Evolutionary conservation across 169 alveolate genomes (phyloP), one percentile per base, ranked within the genome.

Genomic region (Eimeria sp.): DNA sequence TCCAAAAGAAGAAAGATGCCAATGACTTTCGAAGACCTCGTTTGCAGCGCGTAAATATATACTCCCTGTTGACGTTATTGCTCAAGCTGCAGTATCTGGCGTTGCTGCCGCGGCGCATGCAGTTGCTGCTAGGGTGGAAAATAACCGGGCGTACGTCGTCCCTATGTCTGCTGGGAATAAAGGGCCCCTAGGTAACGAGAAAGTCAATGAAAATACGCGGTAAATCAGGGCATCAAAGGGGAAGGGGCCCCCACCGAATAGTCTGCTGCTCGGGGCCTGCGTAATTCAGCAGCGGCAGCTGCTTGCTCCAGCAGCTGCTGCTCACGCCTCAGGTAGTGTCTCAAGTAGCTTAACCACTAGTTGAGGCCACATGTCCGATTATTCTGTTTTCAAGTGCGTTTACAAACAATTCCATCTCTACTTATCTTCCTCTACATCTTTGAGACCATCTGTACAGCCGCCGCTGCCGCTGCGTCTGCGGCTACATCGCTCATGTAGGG

Each of bases 231-330:
- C 90, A 49, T 54, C 67, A 51, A 51, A 25, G 72, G 54, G 90
- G 90, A 49, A 82, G 90, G 90, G 90, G 90, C 90, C 90, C 90
- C 90, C 90, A 54, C 67, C 57, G 90, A 82, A 30, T 49, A 45
- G 70, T 76, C 87, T 54, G 90, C 90, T 54, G 90, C 90, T 51
- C 72, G 90, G 90, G 90, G 90, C 90, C 90, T 82, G 73, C 72
- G 72, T n/a, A 49, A 51, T 82, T 49, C 90, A 54, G 90, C 90
- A 82, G 90, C 90, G 10, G 90, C 90, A 25, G 90, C 72, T 82
- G 90, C 90, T 70, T 82, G 90, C 90, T 82, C 72, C 70, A 51
- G 90, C 90, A 47, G 90, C 90, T 82, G 90, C 72, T 82, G 90
- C 90, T 82, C 73, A 82, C 70, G 73, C 73, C 54, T 72, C 51